Conservation (phyloP, 164 flowering plant species). For the Hamamelis virginiana region DNA sequence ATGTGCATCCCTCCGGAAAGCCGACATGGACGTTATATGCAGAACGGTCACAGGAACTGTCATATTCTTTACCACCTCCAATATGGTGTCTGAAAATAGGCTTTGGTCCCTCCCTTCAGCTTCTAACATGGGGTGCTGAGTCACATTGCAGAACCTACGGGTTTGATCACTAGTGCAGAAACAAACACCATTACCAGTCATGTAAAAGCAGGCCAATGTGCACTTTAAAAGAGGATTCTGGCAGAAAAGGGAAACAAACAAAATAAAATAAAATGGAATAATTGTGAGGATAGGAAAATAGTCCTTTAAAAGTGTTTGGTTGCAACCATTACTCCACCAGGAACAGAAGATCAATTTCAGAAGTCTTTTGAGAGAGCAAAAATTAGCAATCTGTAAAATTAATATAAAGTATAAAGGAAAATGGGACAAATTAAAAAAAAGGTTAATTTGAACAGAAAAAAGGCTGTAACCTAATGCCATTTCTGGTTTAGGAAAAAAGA, state of each 20-base stretch:
- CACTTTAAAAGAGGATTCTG: neutral
- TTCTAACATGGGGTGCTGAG: conserved; percentile 29
- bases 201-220: neutral
- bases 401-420: no score
- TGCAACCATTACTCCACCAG: no score
- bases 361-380: no score
- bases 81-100: conserved; percentile 35
- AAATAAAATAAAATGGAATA: no score
- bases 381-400: no score
- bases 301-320: no score
- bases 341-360: no score
- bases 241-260: no score
- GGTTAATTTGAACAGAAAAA: no score
- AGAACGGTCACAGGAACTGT: conserved; percentile 44
- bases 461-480: neutral
- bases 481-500: neutral
- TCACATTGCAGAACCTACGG: conserved; percentile 44
- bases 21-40: conserved; percentile 49
- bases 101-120: conserved; percentile 30
- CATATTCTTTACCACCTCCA: conserved; percentile 43
- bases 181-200: neutral
- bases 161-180: conserved; percentile 28
- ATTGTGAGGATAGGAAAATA: no score
- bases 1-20: conserved; percentile 49
- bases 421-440: no score